Evolutionary conservation across 1,139 yeast species (phyloP).

Genomic region (Scheffersomyces cryptocercus): DNA sequence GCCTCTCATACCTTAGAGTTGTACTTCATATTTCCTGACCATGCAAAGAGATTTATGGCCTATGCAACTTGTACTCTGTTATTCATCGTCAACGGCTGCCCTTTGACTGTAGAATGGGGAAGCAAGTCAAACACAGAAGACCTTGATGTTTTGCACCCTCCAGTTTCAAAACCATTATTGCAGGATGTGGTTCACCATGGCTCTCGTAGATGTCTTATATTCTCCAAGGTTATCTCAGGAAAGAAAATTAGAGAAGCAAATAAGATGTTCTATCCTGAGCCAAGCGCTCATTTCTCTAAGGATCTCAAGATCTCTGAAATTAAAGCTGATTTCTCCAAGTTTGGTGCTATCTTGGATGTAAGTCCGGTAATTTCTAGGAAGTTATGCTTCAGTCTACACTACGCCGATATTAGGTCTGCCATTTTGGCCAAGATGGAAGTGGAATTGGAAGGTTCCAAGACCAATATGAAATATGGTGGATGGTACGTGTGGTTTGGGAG

Average conservation of each 20-base stretch:
- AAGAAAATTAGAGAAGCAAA: slow-evolving; percentile 20
- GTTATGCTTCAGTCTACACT: slow-evolving; percentile 63
- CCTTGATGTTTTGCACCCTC: slow-evolving; percentile 30
- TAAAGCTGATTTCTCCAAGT: slow-evolving; percentile 50
- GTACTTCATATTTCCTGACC: slow-evolving; percentile 52
- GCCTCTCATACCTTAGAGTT: slow-evolving; percentile 38
- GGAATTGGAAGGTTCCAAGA: slow-evolving; percentile 30
- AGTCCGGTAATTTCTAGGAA: slow-evolving; percentile 68
- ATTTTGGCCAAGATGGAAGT: slow-evolving; percentile 58
- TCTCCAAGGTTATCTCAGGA: slow-evolving; percentile 27
- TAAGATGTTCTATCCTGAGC: slow-evolving; percentile 34
- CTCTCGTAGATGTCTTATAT: slow-evolving; percentile 37
- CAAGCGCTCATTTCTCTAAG: slow-evolving; percentile 30
- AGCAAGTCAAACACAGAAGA: slow-evolving; percentile 23
- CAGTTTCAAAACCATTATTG: slow-evolving; percentile 26
- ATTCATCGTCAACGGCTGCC: slow-evolving; percentile 62
- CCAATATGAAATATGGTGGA: slow-evolving; percentile 49
- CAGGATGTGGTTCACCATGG: slow-evolving; percentile 31
- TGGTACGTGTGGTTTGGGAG: slow-evolving; percentile 72
- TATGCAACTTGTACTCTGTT: slow-evolving; percentile 56
- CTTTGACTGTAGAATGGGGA: slow-evolving; percentile 45
- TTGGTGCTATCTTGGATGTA: slow-evolving; percentile 65
- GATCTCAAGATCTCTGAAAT: slow-evolving; percentile 34
- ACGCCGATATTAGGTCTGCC: slow-evolving; percentile 62
- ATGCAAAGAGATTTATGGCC: slow-evolving; percentile 57